Percentiles rank a stretch among this genome's conserved stretches.
These are phyloP conservation scores for Opeltia flavorubescens DNA, from an alignment of 495 filamentous ascomycete genomes.

Conservation along the genomic window DNA sequence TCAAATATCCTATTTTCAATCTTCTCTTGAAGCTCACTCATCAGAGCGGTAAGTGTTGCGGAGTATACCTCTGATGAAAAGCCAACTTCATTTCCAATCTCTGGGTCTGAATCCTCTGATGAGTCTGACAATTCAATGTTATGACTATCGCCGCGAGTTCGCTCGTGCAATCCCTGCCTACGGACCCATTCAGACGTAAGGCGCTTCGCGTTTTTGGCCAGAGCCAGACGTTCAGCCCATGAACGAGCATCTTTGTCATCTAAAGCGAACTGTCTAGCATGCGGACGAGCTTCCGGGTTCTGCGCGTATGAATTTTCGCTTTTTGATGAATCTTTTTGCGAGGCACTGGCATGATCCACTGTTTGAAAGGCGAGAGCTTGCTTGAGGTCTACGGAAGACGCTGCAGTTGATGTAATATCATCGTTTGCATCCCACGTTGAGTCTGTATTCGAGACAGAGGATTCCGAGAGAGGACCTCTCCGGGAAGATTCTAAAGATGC, in stretches of 20 bases:
- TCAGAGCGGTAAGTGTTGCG: conserved; percentile 4
- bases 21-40: conserved; percentile 1
- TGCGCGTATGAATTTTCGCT: no score
- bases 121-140: conserved; percentile 9
- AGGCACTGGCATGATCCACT: no score
- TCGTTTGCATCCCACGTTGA: no score
- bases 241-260: no score
- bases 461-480: neutral
- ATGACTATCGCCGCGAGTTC: neutral
- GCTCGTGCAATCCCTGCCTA: neutral
- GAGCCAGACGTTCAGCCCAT: no score
- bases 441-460: neutral
- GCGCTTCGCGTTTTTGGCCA: no score
- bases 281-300: no score
- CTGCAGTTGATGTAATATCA: no score
- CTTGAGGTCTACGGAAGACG: no score
- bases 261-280: no score
- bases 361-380: no score
- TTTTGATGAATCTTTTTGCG: no score
- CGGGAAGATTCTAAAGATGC: neutral
- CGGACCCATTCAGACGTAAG: neutral
- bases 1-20: conserved; percentile 2
- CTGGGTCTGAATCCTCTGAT: conserved; percentile 5
- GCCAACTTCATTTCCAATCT: conserved; percentile 8
- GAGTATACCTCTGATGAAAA: conserved; percentile 11